Base-by-base conservation (phyloP, 805 yeast species). In the Pichia nakasei region DNA sequence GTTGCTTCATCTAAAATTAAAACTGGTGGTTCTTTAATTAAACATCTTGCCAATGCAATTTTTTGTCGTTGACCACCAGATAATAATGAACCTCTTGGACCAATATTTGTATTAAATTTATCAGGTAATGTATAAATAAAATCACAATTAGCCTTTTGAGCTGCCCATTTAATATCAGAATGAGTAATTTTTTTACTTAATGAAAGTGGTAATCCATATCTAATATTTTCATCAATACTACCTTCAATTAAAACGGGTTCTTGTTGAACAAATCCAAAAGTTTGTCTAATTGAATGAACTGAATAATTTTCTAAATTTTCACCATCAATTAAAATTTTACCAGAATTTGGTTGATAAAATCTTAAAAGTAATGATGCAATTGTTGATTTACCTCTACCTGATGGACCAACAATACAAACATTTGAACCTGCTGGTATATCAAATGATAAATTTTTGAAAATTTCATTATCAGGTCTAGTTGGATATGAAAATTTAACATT, bases 331-430 rank as follows among this genome's bases (percentile, higher is more conserved):
- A 66, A 57, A 38, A 91, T 78, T n/a, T 60, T 55, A 17, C 97
- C 97, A 0, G 62, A 49, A 5, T 60, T 56, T 1, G 95, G 95
- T 56, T 86, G 94, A 62, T 91, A 91, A 59, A 85, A 85, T 45
- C 97, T 67, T 48, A 91, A 64, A 39, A 91, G 64, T 48, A 91
- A 65, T 24, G 93, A 83, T 11, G 93, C 76, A 12, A 91, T 78
- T 0, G 97, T 91, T 2, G 96, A 86, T 63, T 91, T 91, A 18
- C 97, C 97, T 43, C 94, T 80, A 2, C 97, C 97, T 13, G 95
- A 84, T 9, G 96, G 96, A 1, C 97, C 97, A 18, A 89, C 97
- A 51, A 91, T 78, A 58, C 96, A 89, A 15, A 89, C 83, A 53
- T 89, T 88, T 49, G 88, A 87, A 6, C 97, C 97, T 15, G 86